A percentile compares a stretch with the other conserved stretches of the same genome.
Evolutionary conservation across 306 rosid species (phyloP).

Genomic region (Lablab purpureus): DNA sequence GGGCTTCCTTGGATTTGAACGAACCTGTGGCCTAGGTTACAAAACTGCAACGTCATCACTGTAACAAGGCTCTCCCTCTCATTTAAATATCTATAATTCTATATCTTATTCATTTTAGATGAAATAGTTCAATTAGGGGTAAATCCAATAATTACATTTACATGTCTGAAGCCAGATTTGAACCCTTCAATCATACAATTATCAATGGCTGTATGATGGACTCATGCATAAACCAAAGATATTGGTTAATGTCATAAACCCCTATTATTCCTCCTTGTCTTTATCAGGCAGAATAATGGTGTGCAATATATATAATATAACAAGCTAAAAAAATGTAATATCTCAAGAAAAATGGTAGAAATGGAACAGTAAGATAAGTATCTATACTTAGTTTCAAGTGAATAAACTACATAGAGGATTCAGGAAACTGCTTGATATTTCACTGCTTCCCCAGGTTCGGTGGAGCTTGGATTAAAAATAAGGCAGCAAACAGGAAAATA

Average conservation of each 20-base stretch:
- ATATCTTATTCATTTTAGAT: slow-evolving; percentile 15
- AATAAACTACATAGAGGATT: slow-evolving; percentile 26
- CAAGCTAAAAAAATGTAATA: background rate
- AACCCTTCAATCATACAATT: slow-evolving; percentile 27
- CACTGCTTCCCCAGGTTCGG: background rate
- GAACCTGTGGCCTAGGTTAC: background rate
- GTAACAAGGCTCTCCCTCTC: background rate
- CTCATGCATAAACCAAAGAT: slow-evolving; percentile 26
- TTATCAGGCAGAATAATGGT: background rate
- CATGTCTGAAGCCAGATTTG: slow-evolving; percentile 27
- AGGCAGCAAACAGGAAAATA: slow-evolving; percentile 30
- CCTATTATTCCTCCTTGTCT: background rate
- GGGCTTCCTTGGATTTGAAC: background rate
- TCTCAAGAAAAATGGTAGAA: background rate
- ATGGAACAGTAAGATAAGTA: background rate
- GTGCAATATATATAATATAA: background rate
- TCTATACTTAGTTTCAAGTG: slow-evolving; percentile 28
- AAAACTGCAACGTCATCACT: background rate
- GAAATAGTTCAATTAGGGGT: slow-evolving; percentile 9
- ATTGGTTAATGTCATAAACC: background rate
- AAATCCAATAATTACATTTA: slow-evolving; percentile 22
- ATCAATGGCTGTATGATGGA: slow-evolving; percentile 9
- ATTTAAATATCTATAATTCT: slow-evolving; percentile 22
- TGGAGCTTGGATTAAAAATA: background rate
- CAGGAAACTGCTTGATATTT: slow-evolving; percentile 17